Evolutionary conservation across 305 asterid species (phyloP), one percentile per base, ranked within the genome.

Genomic region (Rubia tinctorum): DNA sequence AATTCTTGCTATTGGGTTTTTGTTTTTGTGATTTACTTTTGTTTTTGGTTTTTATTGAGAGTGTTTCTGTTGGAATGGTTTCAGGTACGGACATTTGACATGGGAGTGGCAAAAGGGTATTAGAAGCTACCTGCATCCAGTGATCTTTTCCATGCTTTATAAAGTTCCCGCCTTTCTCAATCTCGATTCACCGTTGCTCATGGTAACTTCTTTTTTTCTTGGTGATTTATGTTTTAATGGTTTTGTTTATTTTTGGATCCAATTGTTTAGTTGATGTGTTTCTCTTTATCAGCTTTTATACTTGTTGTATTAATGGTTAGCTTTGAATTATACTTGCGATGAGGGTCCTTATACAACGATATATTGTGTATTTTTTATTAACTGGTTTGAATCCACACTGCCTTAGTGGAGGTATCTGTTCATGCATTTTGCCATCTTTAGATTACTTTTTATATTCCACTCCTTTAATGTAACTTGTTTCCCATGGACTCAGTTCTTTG

Each of bases 51-150:
- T 18, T 30, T 8, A 30, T 80, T 4, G 69, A 43, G 42, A 6
- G n/a, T 20, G 23, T 68, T 40, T 72, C 10, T 7, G 74, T 62
- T 73, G 56, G 39, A 25, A 25, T 73, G 69, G 9, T 43, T 44
- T 64, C 85, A 92, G 98, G 82, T 89, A 89, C 77, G 99, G 99
- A 34, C 97, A 95, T 90, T 86, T 95, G 87, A 92, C 99, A 3
- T 95, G 98, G 99, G 99, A 95, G 78, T 95, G 99, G 99, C 73
- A 83, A 77, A 86, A 78, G 85, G 96, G 98, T 49, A 82, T 93
- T 69, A 84, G 98, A 86, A 88, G 96, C 79, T 95, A 89, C 86
- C 80, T 92, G 86, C 99, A 95, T 82, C 98, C 99, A 18, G 60
- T 85, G 44, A 74, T 95, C 71, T 95, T 95, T 85, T 92, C 94